phyloP scores from a whole-genome alignment of 2,329 filamentous ascomycete species.

The Karstenula rhodostoma region DNA sequence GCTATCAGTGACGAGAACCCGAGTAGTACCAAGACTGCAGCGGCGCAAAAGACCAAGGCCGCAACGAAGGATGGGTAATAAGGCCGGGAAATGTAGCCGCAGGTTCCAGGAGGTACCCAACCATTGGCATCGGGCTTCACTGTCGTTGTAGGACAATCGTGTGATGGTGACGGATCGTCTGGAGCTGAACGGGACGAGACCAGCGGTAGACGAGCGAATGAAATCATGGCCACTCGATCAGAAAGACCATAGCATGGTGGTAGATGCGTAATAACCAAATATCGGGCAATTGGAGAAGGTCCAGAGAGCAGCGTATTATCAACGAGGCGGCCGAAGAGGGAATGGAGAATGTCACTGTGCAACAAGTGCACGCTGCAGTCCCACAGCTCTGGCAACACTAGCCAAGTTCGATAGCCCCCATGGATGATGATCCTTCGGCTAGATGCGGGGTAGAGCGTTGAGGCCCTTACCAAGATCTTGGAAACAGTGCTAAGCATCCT shows the following conservation, averaged over 20 bases:
- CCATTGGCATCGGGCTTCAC: slow-evolving; percentile 17
- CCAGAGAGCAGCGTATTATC: neutral
- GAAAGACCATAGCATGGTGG: neutral
- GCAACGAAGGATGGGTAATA: slow-evolving; percentile 19
- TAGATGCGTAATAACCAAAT: neutral
- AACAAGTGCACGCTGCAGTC: neutral
- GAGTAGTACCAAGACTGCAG: slow-evolving; percentile 2
- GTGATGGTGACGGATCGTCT: neutral
- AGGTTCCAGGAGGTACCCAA: slow-evolving; percentile 17
- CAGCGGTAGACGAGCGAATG: neutral
- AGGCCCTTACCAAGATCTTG: neutral
- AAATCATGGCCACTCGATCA: neutral
- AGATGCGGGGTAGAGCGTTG: neutral
- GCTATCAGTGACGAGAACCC: neutral
- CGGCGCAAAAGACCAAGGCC: slow-evolving; percentile 7
- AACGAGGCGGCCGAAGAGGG: neutral
- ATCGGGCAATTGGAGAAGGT: neutral
- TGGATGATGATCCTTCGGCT: slow-evolving; percentile 3
- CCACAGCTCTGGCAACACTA: neutral
- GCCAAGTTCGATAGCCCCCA: slow-evolving; percentile 7
- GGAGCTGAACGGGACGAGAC: neutral
- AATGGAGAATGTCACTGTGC: neutral
- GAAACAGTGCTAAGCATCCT: neutral
- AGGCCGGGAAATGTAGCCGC: slow-evolving; percentile 17
- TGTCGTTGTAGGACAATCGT: slow-evolving; percentile 1